Evolutionary conservation across 2,329 filamentous ascomycete species (phyloP).

Genomic region (Monosporascus sp.): DNA sequence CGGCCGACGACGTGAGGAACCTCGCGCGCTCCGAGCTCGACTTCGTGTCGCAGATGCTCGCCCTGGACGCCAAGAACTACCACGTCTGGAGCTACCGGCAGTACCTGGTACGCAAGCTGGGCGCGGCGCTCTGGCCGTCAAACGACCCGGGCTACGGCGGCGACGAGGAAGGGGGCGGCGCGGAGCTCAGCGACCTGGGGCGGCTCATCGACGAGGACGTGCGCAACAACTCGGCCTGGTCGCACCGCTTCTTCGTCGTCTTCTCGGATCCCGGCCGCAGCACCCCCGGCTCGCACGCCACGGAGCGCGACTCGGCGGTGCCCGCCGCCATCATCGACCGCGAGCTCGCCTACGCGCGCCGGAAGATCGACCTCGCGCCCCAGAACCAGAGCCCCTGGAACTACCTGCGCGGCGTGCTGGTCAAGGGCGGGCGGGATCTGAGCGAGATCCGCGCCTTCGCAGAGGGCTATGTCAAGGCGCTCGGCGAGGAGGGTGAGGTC

Average conservation of each 20-base stretch:
- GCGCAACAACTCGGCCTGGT: conserved; percentile 96
- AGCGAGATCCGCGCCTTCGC: conserved; percentile 42
- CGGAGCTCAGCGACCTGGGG: conserved; percentile 68
- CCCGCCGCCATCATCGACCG: conserved; percentile 61
- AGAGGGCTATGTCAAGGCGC: conserved; percentile 42
- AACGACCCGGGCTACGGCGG: conserved; percentile 35
- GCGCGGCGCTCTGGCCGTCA: conserved; percentile 55
- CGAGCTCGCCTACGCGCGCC: conserved; percentile 70
- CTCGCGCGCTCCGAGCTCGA: conserved; percentile 62
- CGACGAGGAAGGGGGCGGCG: conserved; percentile 24
- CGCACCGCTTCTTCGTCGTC: conserved; percentile 90
- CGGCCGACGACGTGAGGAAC: conserved; percentile 47
- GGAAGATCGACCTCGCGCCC: conserved; percentile 71
- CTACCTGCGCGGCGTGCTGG: conserved; percentile 74
- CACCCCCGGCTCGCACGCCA: conserved; percentile 43
- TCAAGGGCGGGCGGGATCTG: conserved; percentile 55
- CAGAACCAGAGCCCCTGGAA: conserved; percentile 96
- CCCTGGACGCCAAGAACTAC: conserved; percentile 90
- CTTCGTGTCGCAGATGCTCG: conserved; percentile 78
- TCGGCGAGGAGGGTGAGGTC: conserved; percentile 37
- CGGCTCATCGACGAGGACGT: conserved; percentile 72
- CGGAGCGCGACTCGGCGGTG: conserved; percentile 49
- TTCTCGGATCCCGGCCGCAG: conserved; percentile 58
- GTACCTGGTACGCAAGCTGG: conserved; percentile 58
- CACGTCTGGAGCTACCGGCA: conserved; percentile 97